These are phyloP conservation scores for Penicillium ochrochloron DNA, from an alignment of 495 filamentous ascomycete species.

Conservation along the genomic window DNA sequence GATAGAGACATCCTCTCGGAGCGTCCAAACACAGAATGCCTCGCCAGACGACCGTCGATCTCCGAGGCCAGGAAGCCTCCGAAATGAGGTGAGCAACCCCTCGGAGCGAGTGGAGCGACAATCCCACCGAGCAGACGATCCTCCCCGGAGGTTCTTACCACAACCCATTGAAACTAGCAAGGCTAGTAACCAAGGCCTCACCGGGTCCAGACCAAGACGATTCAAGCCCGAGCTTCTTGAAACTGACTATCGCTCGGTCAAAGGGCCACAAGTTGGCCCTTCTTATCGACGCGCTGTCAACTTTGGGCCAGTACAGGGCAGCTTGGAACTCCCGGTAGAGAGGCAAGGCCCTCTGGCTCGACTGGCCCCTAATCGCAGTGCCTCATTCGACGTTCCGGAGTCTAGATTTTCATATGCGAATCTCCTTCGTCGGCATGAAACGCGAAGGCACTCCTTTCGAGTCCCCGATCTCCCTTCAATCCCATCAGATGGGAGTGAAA, in stretches of 20 bases:
- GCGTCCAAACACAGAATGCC: slow-evolving; percentile 48
- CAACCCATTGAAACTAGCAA: slow-evolving; percentile 38
- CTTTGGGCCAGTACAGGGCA: slow-evolving; percentile 25
- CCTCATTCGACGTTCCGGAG: slow-evolving; percentile 30
- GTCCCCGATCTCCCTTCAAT: slow-evolving; percentile 57
- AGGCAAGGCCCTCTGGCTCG: background rate
- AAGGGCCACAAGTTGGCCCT: slow-evolving; percentile 29
- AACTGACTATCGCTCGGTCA: slow-evolving; percentile 55
- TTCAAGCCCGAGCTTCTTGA: slow-evolving; percentile 65
- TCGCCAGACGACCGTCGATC: background rate
- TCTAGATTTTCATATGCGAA: slow-evolving; percentile 54
- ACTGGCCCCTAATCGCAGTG: background rate
- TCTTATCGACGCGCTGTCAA: slow-evolving; percentile 24
- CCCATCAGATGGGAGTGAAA: slow-evolving; percentile 61
- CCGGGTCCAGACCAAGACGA: slow-evolving; percentile 37
- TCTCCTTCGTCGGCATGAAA: slow-evolving; percentile 44
- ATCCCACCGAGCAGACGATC: slow-evolving; percentile 11
- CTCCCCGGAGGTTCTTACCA: slow-evolving; percentile 29
- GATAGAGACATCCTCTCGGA: slow-evolving; percentile 67
- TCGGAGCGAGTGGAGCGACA: slow-evolving; percentile 21
- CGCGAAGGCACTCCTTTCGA: slow-evolving; percentile 58
- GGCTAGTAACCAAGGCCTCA: slow-evolving; percentile 23
- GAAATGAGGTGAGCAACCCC: background rate
- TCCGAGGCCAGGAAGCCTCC: slow-evolving; percentile 4
- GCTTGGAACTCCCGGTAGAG: background rate